Evolutionary conservation across 176 grass and related monocot genomes (phyloP), one percentile per base, ranked within the genome.

Genomic region (Guadua angustifolia): DNA sequence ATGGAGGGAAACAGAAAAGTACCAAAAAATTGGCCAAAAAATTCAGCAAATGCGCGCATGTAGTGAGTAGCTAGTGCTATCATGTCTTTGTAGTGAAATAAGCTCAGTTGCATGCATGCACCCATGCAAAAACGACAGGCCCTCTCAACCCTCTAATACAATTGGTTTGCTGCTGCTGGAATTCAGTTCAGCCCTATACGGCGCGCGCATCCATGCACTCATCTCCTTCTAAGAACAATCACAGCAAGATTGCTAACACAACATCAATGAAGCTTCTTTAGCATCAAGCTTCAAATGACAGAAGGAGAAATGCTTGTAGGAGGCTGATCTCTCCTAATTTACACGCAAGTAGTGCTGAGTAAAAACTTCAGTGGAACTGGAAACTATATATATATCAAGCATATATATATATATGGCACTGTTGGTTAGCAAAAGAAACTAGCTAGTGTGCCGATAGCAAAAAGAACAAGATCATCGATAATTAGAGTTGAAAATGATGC

Each of bases 111-210:
- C 29, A 29, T 60, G n/a, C 35, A 44, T 85, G 39, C 39, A 24
- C n/a, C n/a, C 22, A 3, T 26, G 36, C 3, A 47, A 60, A 82
- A 60, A 71, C 3, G 16, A 7, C 52, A 55, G 52, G 52, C 17
- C 52, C 52, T 55, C 52, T 18, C 52, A 21, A 55, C 52, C 52
- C 52, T 18, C 5, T 53, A 53, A 53, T 53, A 53, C 51, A 53
- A 18, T 18, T 53, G 51, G 65, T 56, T 69, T 40, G 39, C 68
- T 40, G 49, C 66, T 57, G 22, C 73, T 16, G 21, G 66, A 69
- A 69, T 69, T 62, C 57, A 69, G 79, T 49, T 80, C 63, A 22
- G n/a, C 9, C 38, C 35, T 82, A 15, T 5, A 18, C 18, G 24
- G 25, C 70, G 15, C 80, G n/a, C 29, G 29, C 29, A 29, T 29